Evolutionary conservation across 352 stramenopile species (phyloP), one percentile per base, ranked within the genome.

Genomic region (Phytophthora hibernalis): DNA sequence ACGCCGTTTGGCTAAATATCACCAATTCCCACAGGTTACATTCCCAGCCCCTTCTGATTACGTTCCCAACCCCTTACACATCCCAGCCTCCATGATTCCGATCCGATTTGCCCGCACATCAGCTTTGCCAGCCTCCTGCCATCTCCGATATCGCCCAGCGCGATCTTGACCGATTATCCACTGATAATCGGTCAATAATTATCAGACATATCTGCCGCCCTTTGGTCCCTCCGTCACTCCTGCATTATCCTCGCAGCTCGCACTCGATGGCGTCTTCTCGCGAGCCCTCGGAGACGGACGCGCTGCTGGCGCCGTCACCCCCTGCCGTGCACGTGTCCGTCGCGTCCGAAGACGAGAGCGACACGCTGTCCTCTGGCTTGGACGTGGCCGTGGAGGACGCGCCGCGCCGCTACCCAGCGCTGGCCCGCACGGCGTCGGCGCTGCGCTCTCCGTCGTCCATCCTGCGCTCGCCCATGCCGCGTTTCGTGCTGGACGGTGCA

Each of bases 231-330:
- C 37, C 48, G 12, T 38, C 59, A 57, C 30, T 56, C 47, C 7
- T 51, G 13, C 43, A 43, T 55, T 44, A 22, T 15, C 30, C 40
- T 26, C 38, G 15, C n/a, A 9, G 43, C 38, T 10, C 28, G 13
- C 55, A 38, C 13, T 47, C 48, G 1, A 83, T 87, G 72, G 73
- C 56, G 40, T 70, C 66, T 21, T 56, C 70, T 3, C 53, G 44
- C 13, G 68, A 83, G 38, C 33, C 74, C 2, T 76, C 57, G 30
- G 77, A 87, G 68, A 84, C 76, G 42, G 70, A 85, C 56, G 73
- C 80, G 42, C 65, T 87, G 61, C 64, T 86, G 51, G 38, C 54
- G 24, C 52, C 51, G 15, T 56, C 72, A 6, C 58, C 49, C 13
- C 22, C 55, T 9, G 43, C 53, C 15, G 63, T 76, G 56, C 54